Evolutionary conservation across 2,329 filamentous ascomycete genomes (phyloP).

Genomic region (Verticillium nubilum): DNA sequence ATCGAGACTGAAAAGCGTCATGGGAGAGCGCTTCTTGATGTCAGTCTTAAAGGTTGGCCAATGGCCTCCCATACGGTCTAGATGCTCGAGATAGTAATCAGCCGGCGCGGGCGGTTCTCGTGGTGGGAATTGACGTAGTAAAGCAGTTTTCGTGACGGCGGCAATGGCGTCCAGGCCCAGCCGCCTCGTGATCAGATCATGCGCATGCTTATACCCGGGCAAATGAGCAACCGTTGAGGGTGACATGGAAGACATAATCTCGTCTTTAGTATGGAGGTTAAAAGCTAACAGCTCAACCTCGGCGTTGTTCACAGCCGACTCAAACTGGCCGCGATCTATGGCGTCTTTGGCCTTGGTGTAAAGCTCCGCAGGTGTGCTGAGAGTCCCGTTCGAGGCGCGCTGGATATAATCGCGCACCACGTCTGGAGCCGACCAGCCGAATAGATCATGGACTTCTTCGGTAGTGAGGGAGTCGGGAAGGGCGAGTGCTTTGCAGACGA

Average conservation of each 20-base stretch:
- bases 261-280: background rate
- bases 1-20: no score
- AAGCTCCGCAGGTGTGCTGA: background rate
- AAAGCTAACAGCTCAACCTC: background rate
- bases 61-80: no score
- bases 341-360: constrained; percentile 3
- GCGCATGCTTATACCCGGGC: background rate
- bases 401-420: constrained; percentile 5
- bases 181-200: background rate
- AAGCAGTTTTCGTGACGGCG: no score
- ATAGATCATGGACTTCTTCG: constrained; percentile 5
- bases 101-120: no score
- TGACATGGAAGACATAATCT: background rate
- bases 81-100: no score
- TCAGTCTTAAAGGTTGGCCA: no score
- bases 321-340: background rate
- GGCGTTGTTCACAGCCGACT: background rate
- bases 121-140: no score
- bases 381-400: background rate
- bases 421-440: constrained; percentile 9
- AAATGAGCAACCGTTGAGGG: background rate
- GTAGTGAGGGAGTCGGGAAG: constrained; percentile 7
- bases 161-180: background rate
- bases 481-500: constrained; percentile 11
- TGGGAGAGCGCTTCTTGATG: no score